These are phyloP conservation scores for Hypoxylon rickii DNA, from an alignment of 495 filamentous ascomycete species.

Conservation along the genomic window DNA sequence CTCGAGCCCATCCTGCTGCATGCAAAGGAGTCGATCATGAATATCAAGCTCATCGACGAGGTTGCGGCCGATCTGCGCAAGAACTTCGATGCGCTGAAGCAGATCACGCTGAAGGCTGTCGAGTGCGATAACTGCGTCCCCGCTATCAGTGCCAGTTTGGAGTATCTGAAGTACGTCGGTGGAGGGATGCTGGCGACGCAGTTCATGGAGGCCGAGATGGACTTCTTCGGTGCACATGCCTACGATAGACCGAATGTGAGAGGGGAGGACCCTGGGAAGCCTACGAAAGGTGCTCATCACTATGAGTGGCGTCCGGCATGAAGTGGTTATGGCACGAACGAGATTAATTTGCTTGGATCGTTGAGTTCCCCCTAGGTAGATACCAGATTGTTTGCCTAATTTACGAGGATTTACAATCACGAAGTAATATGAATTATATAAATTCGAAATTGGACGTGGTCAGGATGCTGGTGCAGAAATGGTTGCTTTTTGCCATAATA, in stretches of 20 bases:
- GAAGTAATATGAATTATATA: too few species aligned
- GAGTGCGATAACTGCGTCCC: conserved; percentile 69
- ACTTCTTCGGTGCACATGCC: conserved; percentile 74
- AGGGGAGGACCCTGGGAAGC: conserved; percentile 49
- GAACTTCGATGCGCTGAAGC: conserved; percentile 57
- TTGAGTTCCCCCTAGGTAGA: too few species aligned
- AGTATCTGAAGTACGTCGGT: conserved; percentile 68
- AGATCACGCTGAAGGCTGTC: conserved; percentile 59
- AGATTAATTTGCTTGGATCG: too few species aligned
- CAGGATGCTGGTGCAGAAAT: too few species aligned
- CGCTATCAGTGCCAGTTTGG: conserved; percentile 64
- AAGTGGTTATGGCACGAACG: too few species aligned
- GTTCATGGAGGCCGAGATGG: conserved; percentile 77
- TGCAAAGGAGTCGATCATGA: conserved; percentile 25
- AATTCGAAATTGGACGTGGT: too few species aligned
- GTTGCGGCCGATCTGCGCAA: conserved; percentile 60
- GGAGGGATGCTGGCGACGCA: conserved; percentile 58
- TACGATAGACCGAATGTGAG: conserved; percentile 57
- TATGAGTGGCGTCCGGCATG: conserved; percentile 61
- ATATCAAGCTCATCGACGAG: conserved; percentile 39
- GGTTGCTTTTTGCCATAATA: too few species aligned
- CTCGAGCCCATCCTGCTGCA: conserved; percentile 44
- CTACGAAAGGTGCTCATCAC: conserved; percentile 57
- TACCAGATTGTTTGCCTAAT: too few species aligned
- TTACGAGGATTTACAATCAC: too few species aligned